Conservation (phyloP, 2,329 filamentous ascomycete genomes). For the Rachicladosporium sp. region DNA sequence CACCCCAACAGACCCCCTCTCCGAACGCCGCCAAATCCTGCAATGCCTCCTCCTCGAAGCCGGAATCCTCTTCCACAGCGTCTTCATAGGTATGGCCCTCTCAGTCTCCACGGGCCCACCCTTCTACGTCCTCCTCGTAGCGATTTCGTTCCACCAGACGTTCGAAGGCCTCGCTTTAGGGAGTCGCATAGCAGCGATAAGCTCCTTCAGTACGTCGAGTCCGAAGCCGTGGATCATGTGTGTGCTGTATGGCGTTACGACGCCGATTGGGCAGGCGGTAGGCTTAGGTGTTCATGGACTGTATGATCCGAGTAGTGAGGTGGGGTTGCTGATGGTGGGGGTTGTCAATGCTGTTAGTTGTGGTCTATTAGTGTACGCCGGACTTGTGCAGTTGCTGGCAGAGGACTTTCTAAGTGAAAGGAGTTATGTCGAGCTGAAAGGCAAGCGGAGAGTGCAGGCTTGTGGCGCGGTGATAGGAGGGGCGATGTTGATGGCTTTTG, state of each 20-base stretch:
- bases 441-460: conserved; percentile 47
- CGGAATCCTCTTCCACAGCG: conserved; percentile 66
- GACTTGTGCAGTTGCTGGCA: conserved; percentile 37
- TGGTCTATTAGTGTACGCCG: conserved; percentile 37
- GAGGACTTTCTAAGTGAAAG: conserved; percentile 48
- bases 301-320: conserved; percentile 37
- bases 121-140: conserved; percentile 54
- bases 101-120: conserved; percentile 54
- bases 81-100: conserved; percentile 63
- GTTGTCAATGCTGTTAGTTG: conserved; percentile 39
- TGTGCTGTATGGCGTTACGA: conserved; percentile 49
- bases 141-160: conserved; percentile 60
- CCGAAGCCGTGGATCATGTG: conserved; percentile 63
- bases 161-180: conserved; percentile 60
- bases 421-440: conserved; percentile 48
- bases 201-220: conserved; percentile 63
- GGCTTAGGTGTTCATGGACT: conserved; percentile 37
- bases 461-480: conserved; percentile 50
- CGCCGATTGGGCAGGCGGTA: conserved; percentile 38
- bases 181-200: conserved; percentile 56
- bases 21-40: conserved; percentile 44
- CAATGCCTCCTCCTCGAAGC: conserved; percentile 66
- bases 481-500: conserved; percentile 51
- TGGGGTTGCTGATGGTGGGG: conserved; percentile 37
- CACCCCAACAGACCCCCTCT: conserved; percentile 1